These are phyloP conservation scores for Aspergillus cejpii DNA, from an alignment of 2,329 filamentous ascomycete species.

Conservation along the genomic window DNA sequence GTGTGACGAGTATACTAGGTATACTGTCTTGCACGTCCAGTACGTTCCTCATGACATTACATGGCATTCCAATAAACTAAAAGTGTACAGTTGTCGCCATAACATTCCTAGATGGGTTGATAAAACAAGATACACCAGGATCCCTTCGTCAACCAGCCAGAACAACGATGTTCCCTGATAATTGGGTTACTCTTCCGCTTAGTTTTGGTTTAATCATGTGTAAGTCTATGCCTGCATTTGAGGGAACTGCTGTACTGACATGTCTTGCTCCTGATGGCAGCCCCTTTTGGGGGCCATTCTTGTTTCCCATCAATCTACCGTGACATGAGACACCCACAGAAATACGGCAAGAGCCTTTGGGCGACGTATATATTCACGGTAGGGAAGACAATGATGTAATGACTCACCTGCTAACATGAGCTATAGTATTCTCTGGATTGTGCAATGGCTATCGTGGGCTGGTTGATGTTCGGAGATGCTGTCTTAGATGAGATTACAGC, in stretches of 20 bases:
- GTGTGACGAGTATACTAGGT: constrained; percentile 87
- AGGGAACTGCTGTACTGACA: constrained; percentile 1
- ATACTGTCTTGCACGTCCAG: constrained; percentile 84
- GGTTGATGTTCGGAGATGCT: constrained; percentile 91
- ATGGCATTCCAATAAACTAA: not conserved
- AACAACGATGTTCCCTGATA: constrained; percentile 75
- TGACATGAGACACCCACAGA: constrained; percentile 74
- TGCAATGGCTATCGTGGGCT: constrained; percentile 71
- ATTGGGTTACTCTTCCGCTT: constrained; percentile 80
- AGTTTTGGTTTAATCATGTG: constrained; percentile 87
- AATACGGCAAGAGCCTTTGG: constrained; percentile 67
- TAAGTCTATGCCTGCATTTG: constrained; percentile 20
- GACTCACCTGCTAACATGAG: constrained; percentile 9
- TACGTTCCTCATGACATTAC: constrained; percentile 45
- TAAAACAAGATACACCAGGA: constrained; percentile 71
- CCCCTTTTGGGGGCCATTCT: constrained; percentile 63
- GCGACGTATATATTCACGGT: constrained; percentile 81
- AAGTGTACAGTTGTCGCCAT: constrained; percentile 65
- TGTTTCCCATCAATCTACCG: constrained; percentile 81
- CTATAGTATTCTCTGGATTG: constrained; percentile 68
- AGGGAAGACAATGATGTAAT: constrained; percentile 26
- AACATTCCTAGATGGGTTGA: constrained; percentile 75
- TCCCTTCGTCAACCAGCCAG: constrained; percentile 73
- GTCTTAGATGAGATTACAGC: constrained; percentile 84
- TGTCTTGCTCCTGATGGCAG: constrained; percentile 20